These are phyloP conservation scores for Botrytis fragariae DNA, from an alignment of 2,329 filamentous ascomycete species.

Conservation along the genomic window DNA sequence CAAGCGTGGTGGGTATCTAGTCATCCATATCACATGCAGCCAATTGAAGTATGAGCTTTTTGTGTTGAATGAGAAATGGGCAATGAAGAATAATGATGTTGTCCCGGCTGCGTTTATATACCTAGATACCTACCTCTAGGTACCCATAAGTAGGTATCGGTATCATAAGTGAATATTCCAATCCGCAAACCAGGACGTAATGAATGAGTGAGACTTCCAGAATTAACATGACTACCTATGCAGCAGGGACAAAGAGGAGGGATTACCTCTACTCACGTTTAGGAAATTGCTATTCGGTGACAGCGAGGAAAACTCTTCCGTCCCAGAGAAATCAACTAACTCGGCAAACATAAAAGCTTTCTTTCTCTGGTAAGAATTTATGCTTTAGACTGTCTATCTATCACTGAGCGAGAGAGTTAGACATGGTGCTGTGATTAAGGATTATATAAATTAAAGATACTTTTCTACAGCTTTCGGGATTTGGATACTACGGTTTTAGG, in stretches of 20 bases:
- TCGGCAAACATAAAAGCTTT: background rate
- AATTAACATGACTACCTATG: too few relatives aligned
- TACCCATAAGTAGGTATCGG: too few relatives aligned
- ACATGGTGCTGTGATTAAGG: background rate
- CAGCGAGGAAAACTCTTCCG: too few relatives aligned
- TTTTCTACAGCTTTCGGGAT: background rate
- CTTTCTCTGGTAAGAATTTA: fast-evolving
- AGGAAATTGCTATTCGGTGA: too few relatives aligned
- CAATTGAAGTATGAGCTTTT: too few relatives aligned
- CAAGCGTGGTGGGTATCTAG: background rate
- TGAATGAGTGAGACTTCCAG: too few relatives aligned
- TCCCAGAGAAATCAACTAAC: fast-evolving
- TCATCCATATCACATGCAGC: too few relatives aligned
- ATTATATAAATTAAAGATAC: background rate
- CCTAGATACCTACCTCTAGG: too few relatives aligned
- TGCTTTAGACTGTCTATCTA: background rate
- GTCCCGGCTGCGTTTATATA: background rate
- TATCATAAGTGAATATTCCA: background rate
- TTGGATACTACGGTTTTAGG: background rate
- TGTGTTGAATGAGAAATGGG: background rate
- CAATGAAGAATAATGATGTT: fast-evolving
- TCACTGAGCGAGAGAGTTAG: background rate
- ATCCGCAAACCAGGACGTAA: background rate
- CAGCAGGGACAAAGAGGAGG: background rate
- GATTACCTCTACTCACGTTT: fast-evolving